These are phyloP conservation scores for Rhododendron molle DNA, from an alignment of 148 eudicot species.

Conservation along the genomic window DNA sequence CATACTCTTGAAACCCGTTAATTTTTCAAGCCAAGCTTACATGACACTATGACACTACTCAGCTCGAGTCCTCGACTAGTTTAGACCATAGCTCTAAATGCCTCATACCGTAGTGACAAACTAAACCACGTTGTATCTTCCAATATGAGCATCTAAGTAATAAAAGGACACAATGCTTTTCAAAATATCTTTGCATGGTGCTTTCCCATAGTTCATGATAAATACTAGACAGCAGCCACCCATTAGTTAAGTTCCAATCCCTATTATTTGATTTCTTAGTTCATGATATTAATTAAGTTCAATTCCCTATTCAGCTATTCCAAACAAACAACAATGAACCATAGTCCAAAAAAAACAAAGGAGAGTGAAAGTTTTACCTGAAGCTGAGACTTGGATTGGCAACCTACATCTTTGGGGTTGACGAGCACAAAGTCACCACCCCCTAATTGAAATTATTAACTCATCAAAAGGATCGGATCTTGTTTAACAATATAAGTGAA, in stretches of 20 bases:
- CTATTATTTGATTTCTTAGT: neutral
- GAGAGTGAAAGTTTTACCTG: constrained; percentile 39
- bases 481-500: neutral
- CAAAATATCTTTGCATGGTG: neutral
- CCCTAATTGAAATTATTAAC: constrained; percentile 17
- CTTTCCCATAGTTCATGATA: neutral
- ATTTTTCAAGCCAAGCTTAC: neutral
- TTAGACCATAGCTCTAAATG: neutral
- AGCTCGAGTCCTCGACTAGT: neutral
- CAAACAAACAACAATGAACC: neutral
- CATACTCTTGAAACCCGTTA: neutral
- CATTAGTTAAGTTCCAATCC: neutral
- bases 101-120: neutral
- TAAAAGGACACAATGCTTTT: neutral
- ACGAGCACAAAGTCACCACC: constrained; percentile 48
- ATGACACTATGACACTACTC: neutral
- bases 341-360: neutral
- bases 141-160: neutral
- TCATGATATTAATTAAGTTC: neutral
- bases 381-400: constrained; percentile 42
- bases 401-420: constrained; percentile 70
- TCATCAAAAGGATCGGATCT: neutral
- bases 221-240: neutral
- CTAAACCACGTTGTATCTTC: neutral
- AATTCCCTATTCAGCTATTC: neutral